These are phyloP conservation scores for Ophiocordyceps polyrhachis-furcata DNA, from an alignment of 2,329 filamentous ascomycete species.

Conservation along the genomic window DNA sequence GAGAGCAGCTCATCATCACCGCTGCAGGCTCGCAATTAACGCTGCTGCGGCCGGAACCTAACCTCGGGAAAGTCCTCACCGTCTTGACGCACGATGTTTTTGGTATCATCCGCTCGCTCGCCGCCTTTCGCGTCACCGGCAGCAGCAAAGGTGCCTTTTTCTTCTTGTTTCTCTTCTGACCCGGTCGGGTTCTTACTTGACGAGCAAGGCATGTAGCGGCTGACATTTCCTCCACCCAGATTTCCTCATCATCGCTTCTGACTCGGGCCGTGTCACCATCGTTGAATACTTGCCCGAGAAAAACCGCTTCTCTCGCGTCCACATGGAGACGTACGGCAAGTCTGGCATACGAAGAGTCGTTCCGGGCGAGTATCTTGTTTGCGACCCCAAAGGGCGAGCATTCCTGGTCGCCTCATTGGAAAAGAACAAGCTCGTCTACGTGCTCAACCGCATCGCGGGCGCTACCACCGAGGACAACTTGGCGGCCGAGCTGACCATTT, in stretches of 20 bases:
- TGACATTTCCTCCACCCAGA: slow-evolving; percentile 37
- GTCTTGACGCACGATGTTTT: slow-evolving; percentile 87
- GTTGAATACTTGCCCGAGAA: slow-evolving; percentile 76
- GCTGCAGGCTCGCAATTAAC: slow-evolving; percentile 80
- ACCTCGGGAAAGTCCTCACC: slow-evolving; percentile 70
- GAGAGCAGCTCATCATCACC: slow-evolving; percentile 93
- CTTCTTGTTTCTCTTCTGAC: slow-evolving; percentile 24
- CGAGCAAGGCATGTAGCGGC: slow-evolving; percentile 2
- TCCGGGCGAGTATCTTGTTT: slow-evolving; percentile 87
- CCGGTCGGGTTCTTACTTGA: slow-evolving; percentile 81
- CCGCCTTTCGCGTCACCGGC: slow-evolving; percentile 79
- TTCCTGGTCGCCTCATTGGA: slow-evolving; percentile 87
- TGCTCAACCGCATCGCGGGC: slow-evolving; percentile 85
- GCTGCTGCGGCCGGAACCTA: slow-evolving; percentile 69
- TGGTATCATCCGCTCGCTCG: slow-evolving; percentile 79
- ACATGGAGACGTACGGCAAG: slow-evolving; percentile 96
- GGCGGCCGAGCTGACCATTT: slow-evolving; percentile 64
- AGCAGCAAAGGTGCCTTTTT: slow-evolving; percentile 76
- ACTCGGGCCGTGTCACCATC: slow-evolving; percentile 88
- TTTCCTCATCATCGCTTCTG: slow-evolving; percentile 86
- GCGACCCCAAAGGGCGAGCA: slow-evolving; percentile 87
- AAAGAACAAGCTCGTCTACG: slow-evolving; percentile 99
- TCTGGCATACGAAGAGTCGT: slow-evolving; percentile 86
- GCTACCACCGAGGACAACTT: slow-evolving; percentile 1
- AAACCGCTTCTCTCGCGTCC: slow-evolving; percentile 75